Base-by-base conservation (phyloP, 2,329 filamentous ascomycete genomes). In the Mollisia scopiformis region DNA sequence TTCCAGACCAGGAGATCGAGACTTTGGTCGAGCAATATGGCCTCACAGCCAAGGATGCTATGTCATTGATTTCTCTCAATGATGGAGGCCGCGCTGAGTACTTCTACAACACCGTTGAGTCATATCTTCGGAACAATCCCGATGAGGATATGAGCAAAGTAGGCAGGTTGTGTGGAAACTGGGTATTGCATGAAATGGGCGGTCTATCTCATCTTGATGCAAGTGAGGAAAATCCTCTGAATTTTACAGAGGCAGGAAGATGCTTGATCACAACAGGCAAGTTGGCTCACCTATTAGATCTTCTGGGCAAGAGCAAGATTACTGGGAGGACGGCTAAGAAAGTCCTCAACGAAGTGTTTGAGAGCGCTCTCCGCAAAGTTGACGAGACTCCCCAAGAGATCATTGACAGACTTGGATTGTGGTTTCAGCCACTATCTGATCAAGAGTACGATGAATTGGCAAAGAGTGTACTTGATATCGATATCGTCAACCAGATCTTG, bases 81-180 rank as follows among this genome's bases (percentile, higher is more conserved):
- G 85, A 89, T 57, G 93, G 93, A 7, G 87, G 87, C 7, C 84
- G 93, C 43, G 78, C 95, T 3, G 88, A 97, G 67, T 97, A 93
- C 74, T 96, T 93, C 71, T 88, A 90, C 71, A 82, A 85, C 27
- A 84, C 92, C 0, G 79, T 91, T 1, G 78, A 81, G 54, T 69
- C 74, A 21, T 54, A 71, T 5, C 52, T 59, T 6, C 14, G 10
- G 14, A 50, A 63, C 8, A 54, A 52, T 27, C 52, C 59, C 3
- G 43, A 51, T 0, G 47, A 63, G 11, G 13, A 27, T 27, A 35
- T 51, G 3, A 59, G 55, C 21, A 62, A 41, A 21, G 77, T 79
- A 57, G 80, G 82, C 10, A 75, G 78, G 4, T 74, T 87, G 4
- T 80, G 80, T 4, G 81, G 80, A 2, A 89, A 88, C 69, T 89